Conservation (phyloP, 192 early-diverging fungal species). For the Entomortierella parvispora region DNA sequence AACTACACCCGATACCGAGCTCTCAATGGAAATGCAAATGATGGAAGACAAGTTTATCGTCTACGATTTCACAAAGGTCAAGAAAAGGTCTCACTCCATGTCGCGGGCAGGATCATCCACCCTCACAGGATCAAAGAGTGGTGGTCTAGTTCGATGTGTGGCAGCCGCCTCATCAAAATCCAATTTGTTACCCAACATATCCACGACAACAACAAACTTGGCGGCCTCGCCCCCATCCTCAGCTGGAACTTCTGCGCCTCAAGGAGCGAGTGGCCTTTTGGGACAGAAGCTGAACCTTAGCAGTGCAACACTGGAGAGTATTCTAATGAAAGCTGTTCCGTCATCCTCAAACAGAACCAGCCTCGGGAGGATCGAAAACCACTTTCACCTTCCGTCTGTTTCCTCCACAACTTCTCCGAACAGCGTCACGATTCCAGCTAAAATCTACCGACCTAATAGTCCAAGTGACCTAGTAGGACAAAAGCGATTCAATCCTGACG, state of each 20-base stretch:
- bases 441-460: conserved; percentile 22
- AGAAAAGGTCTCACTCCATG: conserved; percentile 19
- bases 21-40: conserved; percentile 69
- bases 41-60: conserved; percentile 84
- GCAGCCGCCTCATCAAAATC: too few relatives aligned
- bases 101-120: background rate
- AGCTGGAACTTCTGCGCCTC: too few relatives aligned
- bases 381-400: too few relatives aligned
- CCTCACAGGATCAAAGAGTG: background rate
- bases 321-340: background rate
- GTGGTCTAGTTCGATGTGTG: conserved; percentile 5
- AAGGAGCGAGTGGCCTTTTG: too few relatives aligned
- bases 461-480: conserved; percentile 37
- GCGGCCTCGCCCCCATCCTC: background rate
- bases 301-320: conserved; percentile 22
- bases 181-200: background rate
- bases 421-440: background rate
- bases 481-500: conserved; percentile 42
- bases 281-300: conserved; percentile 19
- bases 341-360: conserved; percentile 8
- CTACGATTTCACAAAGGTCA: conserved; percentile 76
- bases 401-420: too few relatives aligned
- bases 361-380: conserved; percentile 23
- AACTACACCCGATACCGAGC: conserved; percentile 52
- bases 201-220: background rate